phyloP scores from a whole-genome alignment of 805 yeast species.

The Millerozyma acaciae region DNA sequence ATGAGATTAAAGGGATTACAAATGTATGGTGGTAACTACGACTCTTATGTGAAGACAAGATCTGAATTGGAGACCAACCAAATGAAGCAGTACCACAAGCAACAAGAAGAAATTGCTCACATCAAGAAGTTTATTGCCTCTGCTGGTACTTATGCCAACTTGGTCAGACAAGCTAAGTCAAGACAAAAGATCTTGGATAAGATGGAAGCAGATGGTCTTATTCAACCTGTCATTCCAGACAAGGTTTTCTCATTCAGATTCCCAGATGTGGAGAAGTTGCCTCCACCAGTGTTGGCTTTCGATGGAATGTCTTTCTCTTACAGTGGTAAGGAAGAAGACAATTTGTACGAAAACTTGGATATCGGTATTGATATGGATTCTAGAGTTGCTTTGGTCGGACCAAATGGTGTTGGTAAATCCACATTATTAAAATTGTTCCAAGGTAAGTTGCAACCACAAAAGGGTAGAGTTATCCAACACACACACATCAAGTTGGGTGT shows the following conservation, averaged over 20 bases:
- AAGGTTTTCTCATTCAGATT: slow-evolving; percentile 91
- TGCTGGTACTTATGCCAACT: slow-evolving; percentile 99
- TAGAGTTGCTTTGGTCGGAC: slow-evolving; percentile 95
- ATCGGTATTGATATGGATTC: slow-evolving; percentile 99
- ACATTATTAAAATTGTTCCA: slow-evolving; percentile 95
- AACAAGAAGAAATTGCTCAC: slow-evolving; percentile 98
- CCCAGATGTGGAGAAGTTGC: slow-evolving; percentile 93
- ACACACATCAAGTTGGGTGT: slow-evolving; percentile 98
- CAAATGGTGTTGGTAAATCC: slow-evolving; percentile 98
- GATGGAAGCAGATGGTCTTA: slow-evolving; percentile 99
- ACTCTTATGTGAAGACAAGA: slow-evolving; percentile 93
- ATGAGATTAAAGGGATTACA: slow-evolving; percentile 79
- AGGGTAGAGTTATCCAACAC: slow-evolving; percentile 95
- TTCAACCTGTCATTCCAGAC: slow-evolving; percentile 89
- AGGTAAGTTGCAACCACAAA: slow-evolving; percentile 84
- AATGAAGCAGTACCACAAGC: slow-evolving; percentile 95
- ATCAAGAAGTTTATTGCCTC: slow-evolving; percentile 98
- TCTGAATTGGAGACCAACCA: slow-evolving; percentile 91
- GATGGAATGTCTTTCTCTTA: slow-evolving; percentile 93
- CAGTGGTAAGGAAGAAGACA: slow-evolving; percentile 77
- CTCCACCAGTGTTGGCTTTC: slow-evolving; percentile 97
- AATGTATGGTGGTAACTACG: slow-evolving; percentile 97
- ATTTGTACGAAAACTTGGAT: slow-evolving; percentile 84
- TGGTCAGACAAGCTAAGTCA: slow-evolving; percentile 98
- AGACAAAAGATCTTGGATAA: slow-evolving; percentile 98